Percentiles rank a stretch among this genome's conserved stretches.
Conservation (phyloP, 306 rosid species). For the Inga laurina region DNA sequence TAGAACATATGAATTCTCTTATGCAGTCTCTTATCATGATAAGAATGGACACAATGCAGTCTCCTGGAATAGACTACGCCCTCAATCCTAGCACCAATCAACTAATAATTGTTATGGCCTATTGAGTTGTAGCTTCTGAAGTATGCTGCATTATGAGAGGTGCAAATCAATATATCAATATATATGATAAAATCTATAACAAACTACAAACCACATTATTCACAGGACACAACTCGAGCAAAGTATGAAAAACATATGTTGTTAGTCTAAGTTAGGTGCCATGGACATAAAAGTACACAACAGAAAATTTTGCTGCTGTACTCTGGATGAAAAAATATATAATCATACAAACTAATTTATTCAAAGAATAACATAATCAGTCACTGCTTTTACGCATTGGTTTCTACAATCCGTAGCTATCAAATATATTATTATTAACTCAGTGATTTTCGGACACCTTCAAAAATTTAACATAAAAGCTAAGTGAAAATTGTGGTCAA, state of each 20-base stretch:
- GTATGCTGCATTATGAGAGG: not conserved
- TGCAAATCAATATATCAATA: not conserved
- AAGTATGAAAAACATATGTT: no score
- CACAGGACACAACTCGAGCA: no score
- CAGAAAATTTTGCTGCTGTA: no score
- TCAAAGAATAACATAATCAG: not conserved
- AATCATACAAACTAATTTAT: conserved; percentile 13
- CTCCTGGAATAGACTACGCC: conserved; percentile 5
- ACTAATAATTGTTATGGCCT: not conserved
- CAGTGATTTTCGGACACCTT: no score
- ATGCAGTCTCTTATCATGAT: not conserved
- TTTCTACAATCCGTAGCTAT: not conserved
- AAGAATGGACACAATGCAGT: conserved; percentile 4
- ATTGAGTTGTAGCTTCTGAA: not conserved
- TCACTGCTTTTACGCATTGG: not conserved
- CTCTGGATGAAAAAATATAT: conserved; percentile 11
- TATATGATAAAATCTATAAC: no score
- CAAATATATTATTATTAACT: no score
- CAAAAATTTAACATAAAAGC: no score
- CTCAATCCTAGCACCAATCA: not conserved
- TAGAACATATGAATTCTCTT: not conserved
- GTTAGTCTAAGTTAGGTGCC: no score
- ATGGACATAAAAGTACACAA: no score
- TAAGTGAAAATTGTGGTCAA: no score
- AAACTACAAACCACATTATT: no score